phyloP scores from a whole-genome alignment of 169 alveolate species.

The Cardiosporidium cionae region DNA sequence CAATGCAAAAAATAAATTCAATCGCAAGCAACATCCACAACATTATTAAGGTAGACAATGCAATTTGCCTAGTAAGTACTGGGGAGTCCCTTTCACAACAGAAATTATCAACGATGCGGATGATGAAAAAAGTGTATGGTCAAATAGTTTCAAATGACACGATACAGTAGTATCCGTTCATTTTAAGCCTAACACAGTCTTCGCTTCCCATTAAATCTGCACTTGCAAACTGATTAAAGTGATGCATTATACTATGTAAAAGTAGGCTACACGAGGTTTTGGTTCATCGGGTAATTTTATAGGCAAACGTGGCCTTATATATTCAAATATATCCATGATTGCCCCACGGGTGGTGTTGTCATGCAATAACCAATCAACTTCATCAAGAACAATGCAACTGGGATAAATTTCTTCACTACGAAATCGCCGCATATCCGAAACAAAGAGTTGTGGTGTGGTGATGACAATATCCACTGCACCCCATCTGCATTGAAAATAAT shows the following conservation, averaged over 20 bases:
- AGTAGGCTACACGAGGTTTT: neutral
- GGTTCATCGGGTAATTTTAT: neutral
- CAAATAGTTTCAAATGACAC: neutral
- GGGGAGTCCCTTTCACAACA: neutral
- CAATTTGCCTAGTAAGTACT: neutral
- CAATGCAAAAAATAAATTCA: neutral
- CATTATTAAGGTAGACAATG: neutral
- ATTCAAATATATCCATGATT: slow-evolving; percentile 7
- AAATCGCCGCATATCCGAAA: slow-evolving; percentile 2
- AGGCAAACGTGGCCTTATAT: slow-evolving; percentile 7
- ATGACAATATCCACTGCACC: slow-evolving; percentile 12
- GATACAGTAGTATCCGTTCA: neutral
- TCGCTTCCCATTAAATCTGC: neutral
- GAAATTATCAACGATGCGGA: neutral
- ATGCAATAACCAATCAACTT: neutral
- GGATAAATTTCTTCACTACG: neutral
- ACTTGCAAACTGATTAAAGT: neutral
- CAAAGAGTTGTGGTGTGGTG: slow-evolving; percentile 5
- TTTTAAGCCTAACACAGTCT: no score
- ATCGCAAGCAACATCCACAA: neutral
- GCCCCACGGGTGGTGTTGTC: neutral
- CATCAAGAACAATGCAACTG: neutral
- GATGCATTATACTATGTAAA: neutral
- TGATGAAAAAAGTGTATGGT: neutral
- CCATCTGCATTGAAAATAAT: slow-evolving; percentile 8